Evolutionary conservation across 371 early-diverging fungal species (phyloP), one percentile per base, ranked within the genome.

Genomic region (Mortierella sp.): DNA sequence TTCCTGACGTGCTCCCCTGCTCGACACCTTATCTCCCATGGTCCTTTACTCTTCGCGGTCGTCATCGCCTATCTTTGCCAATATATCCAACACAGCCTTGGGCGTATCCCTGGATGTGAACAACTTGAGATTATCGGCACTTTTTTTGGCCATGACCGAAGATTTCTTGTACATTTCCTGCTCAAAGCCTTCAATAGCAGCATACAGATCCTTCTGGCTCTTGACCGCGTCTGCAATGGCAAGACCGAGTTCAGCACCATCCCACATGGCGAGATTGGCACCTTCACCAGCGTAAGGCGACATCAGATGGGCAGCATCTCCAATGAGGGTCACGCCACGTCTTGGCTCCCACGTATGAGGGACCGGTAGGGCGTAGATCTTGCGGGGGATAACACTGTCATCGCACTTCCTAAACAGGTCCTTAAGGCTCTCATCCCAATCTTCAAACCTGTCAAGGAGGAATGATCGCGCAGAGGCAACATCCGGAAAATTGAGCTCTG

Each of bases 261-360:
- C 85, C 19, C 64, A 49, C 65, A 84, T 56, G 6, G 85, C 85
- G 59, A 79, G 56, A 60, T 84, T 84, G 31, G 72, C 85, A 6
- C 85, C 85, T 56, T 82, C 80, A 26, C 85, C 85, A 26, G 75
- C 73, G 69, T 82, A 84, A 19, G 85, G 85, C 3, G 81, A 73
- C 83, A 81, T 82, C n/a, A 82, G 63, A 57, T 85, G 85, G 14
- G 85, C 85, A 15, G 85, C 83, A 60, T 85, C 85, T 41, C 85
- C 85, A 37, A 85, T 39, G 11, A 85, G 46, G 12, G 81, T 80
- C 34, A 80, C 32, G 24, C 80, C 79, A n/a, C 72, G 58, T 39
- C 53, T 42, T 19, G 23, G 27, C n/a, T 53, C 31, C 79, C 81
- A 82, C 41, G 32, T 27, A 50, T 66, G 64, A 9, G 60, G 73